Evolutionary conservation across 768 basidiomycete genomes (phyloP).

Genomic region (Suillus bovinus): DNA sequence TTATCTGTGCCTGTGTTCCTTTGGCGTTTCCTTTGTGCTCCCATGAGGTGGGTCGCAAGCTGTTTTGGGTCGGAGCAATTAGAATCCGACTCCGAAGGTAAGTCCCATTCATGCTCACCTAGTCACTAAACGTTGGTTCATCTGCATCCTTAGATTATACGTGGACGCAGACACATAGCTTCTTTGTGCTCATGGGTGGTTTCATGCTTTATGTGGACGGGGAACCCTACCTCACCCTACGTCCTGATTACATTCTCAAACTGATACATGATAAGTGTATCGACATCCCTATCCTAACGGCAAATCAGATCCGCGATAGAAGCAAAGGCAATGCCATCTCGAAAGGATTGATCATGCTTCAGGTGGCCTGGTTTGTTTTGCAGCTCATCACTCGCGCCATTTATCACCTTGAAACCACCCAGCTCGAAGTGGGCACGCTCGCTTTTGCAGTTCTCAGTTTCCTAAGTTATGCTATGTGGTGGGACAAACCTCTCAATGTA

Average conservation of each 20-base stretch:
- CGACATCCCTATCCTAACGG: slow-evolving; percentile 6
- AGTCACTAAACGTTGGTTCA: background rate
- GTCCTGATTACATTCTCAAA: background rate
- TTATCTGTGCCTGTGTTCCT: background rate
- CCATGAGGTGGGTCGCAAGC: background rate
- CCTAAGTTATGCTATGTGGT: slow-evolving; percentile 37
- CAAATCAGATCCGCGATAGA: slow-evolving; percentile 20
- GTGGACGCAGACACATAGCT: slow-evolving; percentile 7
- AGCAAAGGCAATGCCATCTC: slow-evolving; percentile 36
- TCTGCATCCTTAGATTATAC: background rate
- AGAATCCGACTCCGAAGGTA: background rate
- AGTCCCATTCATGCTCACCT: background rate
- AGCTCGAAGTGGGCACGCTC: slow-evolving; percentile 38
- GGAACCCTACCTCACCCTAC: slow-evolving; percentile 3
- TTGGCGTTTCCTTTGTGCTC: background rate
- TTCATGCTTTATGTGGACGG: slow-evolving; percentile 16
- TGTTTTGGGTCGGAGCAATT: background rate
- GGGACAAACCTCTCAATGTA: slow-evolving; percentile 40
- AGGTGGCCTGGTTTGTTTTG: slow-evolving; percentile 38
- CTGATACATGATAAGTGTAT: background rate
- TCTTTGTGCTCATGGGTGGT: slow-evolving; percentile 20
- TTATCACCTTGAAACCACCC: slow-evolving; percentile 29
- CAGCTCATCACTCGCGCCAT: slow-evolving; percentile 29
- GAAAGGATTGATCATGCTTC: slow-evolving; percentile 21
- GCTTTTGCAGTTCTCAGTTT: slow-evolving; percentile 34